Base-by-base conservation (phyloP, 2,329 filamentous ascomycete genomes). In the Colletotrichum abscissum region DNA sequence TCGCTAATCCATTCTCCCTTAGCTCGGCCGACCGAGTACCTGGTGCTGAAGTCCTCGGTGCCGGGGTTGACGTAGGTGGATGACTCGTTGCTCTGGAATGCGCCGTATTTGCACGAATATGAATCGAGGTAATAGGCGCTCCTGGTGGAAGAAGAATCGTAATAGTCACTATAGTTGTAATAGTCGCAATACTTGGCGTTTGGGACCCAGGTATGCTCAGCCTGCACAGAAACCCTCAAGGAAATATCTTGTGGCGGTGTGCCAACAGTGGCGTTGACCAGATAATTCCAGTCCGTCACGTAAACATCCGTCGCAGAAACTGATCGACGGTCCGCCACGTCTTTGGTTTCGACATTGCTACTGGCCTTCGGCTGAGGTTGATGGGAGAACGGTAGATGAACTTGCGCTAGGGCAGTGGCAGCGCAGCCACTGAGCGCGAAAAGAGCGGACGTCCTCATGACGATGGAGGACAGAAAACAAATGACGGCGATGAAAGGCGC, bases 21-120 rank as follows among this genome's bases (percentile, higher is more conserved):
- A 8, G 42, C 33, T 5, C 87, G 86, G 33, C 85, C 84, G 76
- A 91, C 88, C 75, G 92, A 86, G 75, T 93, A 92, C 33, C 82
- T 84, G 74, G 93, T 92, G 71, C 86, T 80, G 76, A 92, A 91
- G 16, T 81, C 83, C 65, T 80, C 77, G 12, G 73, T 63, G 19
- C 82, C 81, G 30, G 89, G 81, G 4, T 84, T 67, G 19, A 84
- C 76, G 77, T 84, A 90, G 2, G 88, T 88, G 1, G 82, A 84
- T 75, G 89, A 91, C 5, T 82, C 77, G 14, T 76, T 75, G 9
- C 84, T 79, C 74, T 89, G 78, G 78, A 84, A 67, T 3, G 59
- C 62, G 11, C 69, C 59, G 35, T 68, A 57, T 9, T 22, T 56
- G 64, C 69, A 69, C 35, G 26, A 33, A 6, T n/a, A 42, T 22